A percentile compares a stretch with the other conserved stretches of the same genome.
Evolutionary conservation across 1,284 basidiomycete species (phyloP).

Genomic region (Uromyces viciae-fabae): DNA sequence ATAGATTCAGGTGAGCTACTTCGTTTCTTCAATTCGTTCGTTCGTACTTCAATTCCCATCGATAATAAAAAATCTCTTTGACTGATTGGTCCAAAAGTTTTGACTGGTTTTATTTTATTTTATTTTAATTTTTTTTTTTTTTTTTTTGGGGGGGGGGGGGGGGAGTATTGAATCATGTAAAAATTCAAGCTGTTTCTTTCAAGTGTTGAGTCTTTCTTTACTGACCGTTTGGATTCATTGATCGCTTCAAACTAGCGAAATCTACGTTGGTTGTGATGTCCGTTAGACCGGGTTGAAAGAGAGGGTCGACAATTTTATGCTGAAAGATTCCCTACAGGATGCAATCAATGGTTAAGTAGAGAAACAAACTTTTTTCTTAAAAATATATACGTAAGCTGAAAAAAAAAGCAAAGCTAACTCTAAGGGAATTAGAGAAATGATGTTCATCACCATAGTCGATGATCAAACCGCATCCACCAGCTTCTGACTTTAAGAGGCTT

Average conservation of each 20-base stretch:
- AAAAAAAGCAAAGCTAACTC: constrained; percentile 59
- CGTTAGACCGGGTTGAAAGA: constrained; percentile 76
- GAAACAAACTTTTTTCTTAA: no score
- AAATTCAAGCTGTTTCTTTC: background rate
- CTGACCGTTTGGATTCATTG: constrained; percentile 57
- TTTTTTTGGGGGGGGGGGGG: no score
- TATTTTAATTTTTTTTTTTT: background rate
- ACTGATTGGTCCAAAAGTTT: constrained; percentile 64
- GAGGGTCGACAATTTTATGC: constrained; percentile 80
- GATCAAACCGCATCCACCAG: constrained; percentile 73
- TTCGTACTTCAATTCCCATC: constrained; percentile 67
- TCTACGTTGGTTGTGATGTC: constrained; percentile 96
- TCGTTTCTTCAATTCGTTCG: constrained; percentile 58
- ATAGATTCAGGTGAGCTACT: background rate
- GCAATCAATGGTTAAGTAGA: background rate
- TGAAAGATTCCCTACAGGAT: constrained; percentile 72
- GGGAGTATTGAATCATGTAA: no score
- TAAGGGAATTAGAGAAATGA: constrained; percentile 70
- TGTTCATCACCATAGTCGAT: constrained; percentile 84
- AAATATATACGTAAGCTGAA: no score
- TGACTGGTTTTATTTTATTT: constrained; percentile 52
- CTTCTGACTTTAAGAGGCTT: constrained; percentile 59
- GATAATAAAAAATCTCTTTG: constrained; percentile 69
- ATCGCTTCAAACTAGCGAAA: constrained; percentile 80
- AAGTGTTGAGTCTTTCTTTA: background rate